These are phyloP conservation scores for Apophysomyces elegans DNA, from an alignment of 371 early-diverging fungal genomes.

Conservation along the genomic window DNA sequence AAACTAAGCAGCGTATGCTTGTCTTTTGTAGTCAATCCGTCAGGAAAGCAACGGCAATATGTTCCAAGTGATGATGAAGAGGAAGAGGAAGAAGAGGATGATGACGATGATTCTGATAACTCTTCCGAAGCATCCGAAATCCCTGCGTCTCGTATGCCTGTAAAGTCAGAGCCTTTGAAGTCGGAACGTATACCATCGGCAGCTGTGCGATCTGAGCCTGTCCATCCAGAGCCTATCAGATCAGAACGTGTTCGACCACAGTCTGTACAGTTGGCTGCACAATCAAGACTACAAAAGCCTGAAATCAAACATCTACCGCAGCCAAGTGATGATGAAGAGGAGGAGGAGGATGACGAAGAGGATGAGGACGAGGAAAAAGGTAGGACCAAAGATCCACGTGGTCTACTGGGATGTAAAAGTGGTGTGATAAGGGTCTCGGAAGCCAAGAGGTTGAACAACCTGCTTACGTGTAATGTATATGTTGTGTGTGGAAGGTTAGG, in stretches of 20 bases:
- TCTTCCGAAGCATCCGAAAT: conserved; percentile 4
- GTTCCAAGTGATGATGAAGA: conserved; percentile 43
- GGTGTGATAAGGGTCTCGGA: conserved; percentile 1
- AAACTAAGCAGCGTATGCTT: background rate
- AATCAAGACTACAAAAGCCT: background rate
- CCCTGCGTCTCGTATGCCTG: background rate
- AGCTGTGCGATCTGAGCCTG: background rate
- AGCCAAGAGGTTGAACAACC: too few relatives aligned
- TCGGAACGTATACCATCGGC: background rate
- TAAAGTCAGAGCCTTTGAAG: background rate
- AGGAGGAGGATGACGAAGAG: conserved; percentile 21
- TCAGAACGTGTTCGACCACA: background rate
- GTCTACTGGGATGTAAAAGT: background rate
- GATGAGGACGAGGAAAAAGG: background rate
- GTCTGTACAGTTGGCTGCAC: background rate
- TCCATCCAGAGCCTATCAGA: background rate
- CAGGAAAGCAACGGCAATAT: conserved; percentile 21
- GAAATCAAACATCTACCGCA: conserved; percentile 11
- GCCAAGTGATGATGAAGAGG: conserved; percentile 35
- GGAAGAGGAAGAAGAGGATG: conserved; percentile 23
- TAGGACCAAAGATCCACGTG: conserved; percentile 13
- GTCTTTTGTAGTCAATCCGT: background rate
- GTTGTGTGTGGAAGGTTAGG: background rate
- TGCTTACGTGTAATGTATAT: background rate
- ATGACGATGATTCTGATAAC: conserved; percentile 13